Percentiles rank a stretch among this genome's conserved stretches.
Conservation (phyloP, 257 asterid species). For the Phtheirospermum japonicum region DNA sequence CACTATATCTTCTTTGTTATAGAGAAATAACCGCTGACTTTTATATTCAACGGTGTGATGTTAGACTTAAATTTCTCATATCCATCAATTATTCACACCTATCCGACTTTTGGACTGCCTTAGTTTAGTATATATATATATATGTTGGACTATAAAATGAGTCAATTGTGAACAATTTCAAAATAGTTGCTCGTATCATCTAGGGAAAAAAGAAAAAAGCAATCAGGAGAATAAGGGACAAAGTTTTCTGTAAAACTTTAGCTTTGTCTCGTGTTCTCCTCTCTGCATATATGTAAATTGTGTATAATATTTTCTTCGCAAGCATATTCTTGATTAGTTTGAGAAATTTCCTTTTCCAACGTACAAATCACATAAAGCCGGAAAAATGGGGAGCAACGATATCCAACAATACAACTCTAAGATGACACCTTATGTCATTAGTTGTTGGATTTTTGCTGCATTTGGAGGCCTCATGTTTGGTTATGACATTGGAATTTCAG, state of each 20-base stretch:
- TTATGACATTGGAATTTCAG: slow-evolving; percentile 25
- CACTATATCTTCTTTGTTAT: not conserved
- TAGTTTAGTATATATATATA: slow-evolving; percentile 9
- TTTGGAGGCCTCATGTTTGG: slow-evolving; percentile 24
- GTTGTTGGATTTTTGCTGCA: slow-evolving; percentile 21
- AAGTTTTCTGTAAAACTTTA: not conserved
- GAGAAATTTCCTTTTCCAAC: too few relatives aligned
- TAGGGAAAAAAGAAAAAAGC: not conserved
- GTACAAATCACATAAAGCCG: not conserved
- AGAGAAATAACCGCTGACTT: not conserved
- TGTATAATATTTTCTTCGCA: too few relatives aligned
- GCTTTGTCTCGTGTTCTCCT: not conserved
- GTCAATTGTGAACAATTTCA: not conserved
- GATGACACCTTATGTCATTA: slow-evolving; percentile 15
- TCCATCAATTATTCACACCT: not conserved
- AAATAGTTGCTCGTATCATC: not conserved
- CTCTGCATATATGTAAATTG: not conserved
- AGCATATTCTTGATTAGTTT: too few relatives aligned
- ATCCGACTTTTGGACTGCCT: slow-evolving; percentile 4
- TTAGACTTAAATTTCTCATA: not conserved
- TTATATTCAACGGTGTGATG: not conserved
- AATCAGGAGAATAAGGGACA: not conserved
- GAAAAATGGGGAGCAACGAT: not conserved
- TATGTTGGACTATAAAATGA: not conserved
- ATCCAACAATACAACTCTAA: not conserved